Percentiles rank a stretch among this genome's conserved stretches.
Conservation (phyloP, 257 asterid species). For the Solanum corneliomulleri region DNA sequence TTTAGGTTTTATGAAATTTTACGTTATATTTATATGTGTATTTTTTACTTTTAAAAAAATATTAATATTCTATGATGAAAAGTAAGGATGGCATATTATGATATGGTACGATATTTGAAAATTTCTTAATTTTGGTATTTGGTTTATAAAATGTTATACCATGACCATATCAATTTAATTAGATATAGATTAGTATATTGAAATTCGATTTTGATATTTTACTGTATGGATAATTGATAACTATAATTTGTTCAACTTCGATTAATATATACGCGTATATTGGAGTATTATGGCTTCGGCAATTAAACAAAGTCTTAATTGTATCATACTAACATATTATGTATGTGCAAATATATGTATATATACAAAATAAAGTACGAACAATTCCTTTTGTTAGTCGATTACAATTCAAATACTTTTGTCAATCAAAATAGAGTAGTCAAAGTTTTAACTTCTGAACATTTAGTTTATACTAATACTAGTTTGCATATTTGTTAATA, state of each 20-base stretch:
- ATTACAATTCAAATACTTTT: no score
- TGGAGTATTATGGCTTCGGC: no score
- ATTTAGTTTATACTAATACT: no score
- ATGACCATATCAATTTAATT: background rate
- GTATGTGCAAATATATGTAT: no score
- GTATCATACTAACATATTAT: background rate
- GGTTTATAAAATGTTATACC: no score
- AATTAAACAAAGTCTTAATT: background rate
- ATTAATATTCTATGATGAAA: background rate
- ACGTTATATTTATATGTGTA: background rate
- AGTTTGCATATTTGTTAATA: no score
- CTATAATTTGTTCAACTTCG: no score
- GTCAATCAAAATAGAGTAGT: background rate
- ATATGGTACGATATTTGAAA: background rate
- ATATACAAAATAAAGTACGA: no score
- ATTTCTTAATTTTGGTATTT: background rate
- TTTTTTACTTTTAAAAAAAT: background rate
- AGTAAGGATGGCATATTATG: background rate
- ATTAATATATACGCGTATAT: background rate
- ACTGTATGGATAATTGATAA: background rate
- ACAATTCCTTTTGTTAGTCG: no score
- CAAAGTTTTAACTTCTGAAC: no score
- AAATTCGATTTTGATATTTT: no score
- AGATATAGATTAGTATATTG: no score
- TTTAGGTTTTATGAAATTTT: background rate